phyloP scores from a whole-genome alignment of 2,329 filamentous ascomycete genomes.

The Epichloe elymi region DNA sequence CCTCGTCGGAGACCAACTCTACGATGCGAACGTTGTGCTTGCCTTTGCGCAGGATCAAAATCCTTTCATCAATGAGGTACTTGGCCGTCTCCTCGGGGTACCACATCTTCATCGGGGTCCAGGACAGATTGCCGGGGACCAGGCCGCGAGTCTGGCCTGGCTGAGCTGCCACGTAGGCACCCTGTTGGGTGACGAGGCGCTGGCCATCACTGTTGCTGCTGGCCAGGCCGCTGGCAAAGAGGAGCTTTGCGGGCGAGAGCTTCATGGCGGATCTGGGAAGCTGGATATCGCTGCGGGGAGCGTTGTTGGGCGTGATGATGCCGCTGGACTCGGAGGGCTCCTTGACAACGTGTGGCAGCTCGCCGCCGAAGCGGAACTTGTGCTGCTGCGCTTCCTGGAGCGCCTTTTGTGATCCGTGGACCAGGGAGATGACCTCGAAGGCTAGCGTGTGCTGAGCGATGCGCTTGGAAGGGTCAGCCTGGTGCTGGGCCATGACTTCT shows the following conservation, averaged over 20 bases:
- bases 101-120: conserved; percentile 48
- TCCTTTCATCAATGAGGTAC: conserved; percentile 45
- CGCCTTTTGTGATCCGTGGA: conserved; percentile 59
- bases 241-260: conserved; percentile 43
- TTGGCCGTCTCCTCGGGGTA: conserved; percentile 42
- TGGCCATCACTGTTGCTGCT: conserved; percentile 43
- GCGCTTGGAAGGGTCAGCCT: conserved; percentile 53
- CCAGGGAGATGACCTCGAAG: conserved; percentile 64
- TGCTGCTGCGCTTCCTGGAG: conserved; percentile 45
- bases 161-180: conserved; percentile 46
- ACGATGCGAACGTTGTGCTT: conserved; percentile 51
- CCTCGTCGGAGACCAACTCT: conserved; percentile 43
- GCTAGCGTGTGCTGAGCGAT: conserved; percentile 75
- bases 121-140: conserved; percentile 39
- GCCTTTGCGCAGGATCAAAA: conserved; percentile 49
- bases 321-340: conserved; percentile 17
- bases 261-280: conserved; percentile 45
- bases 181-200: conserved; percentile 40
- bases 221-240: conserved; percentile 47
- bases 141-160: conserved; percentile 32
- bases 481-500: conserved; percentile 54
- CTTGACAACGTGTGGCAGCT: conserved; percentile 17
- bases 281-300: conserved; percentile 39
- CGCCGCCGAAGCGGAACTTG: conserved; percentile 31
- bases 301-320: conserved; percentile 31